Conservation (phyloP, 129 eudicot species). For the Silybum marianum region DNA sequence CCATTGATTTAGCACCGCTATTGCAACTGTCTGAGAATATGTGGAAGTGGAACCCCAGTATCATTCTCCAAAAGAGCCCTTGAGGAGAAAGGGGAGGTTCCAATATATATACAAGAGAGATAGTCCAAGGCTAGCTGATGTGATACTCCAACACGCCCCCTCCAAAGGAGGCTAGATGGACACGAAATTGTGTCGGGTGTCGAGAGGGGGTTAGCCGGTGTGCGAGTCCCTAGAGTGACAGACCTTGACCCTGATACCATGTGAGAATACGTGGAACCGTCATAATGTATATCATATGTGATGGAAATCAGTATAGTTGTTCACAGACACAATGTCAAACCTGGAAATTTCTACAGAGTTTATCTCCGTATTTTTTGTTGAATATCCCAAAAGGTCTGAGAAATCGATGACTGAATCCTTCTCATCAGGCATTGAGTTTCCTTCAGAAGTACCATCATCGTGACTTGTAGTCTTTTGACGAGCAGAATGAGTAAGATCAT, state of each 20-base stretch:
- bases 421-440: not conserved
- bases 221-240: too few species aligned
- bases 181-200: too few species aligned
- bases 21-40: not conserved
- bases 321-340: slow-evolving; percentile 28
- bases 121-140: too few species aligned
- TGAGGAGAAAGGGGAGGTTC: too few species aligned
- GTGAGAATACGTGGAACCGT: too few species aligned
- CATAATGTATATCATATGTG: not conserved
- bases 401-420: slow-evolving; percentile 40
- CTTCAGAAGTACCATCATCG: slow-evolving; percentile 27
- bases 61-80: too few species aligned
- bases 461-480: slow-evolving; percentile 10
- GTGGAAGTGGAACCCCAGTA: too few species aligned
- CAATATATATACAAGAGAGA: too few species aligned
- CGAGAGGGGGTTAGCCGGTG: too few species aligned
- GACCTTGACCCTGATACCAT: too few species aligned
- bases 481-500: slow-evolving; percentile 52
- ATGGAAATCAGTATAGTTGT: not conserved
- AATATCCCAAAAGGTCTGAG: slow-evolving; percentile 31
- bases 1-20: not conserved
- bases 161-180: too few species aligned
- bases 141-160: too few species aligned
- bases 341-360: slow-evolving; percentile 41
- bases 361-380: slow-evolving; percentile 28